Percentiles rank a stretch among this genome's conserved stretches.
phyloP scores from a whole-genome alignment of 225 moss, liverwort and hornwort species.

The Pseudoscleropodium purum region DNA sequence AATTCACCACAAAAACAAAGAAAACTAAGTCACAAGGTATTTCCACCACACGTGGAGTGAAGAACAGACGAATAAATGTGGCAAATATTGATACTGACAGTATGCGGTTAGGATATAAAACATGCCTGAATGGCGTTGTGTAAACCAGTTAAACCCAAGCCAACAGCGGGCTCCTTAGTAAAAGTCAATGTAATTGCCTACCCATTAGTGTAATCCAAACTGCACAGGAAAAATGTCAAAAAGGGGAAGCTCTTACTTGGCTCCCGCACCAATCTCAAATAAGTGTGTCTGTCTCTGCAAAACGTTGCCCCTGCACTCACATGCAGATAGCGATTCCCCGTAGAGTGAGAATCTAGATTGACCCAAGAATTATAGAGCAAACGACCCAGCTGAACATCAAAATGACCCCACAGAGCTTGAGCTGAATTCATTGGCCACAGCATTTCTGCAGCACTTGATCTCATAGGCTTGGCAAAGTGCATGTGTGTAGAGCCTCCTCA shows the following conservation, averaged over 20 bases:
- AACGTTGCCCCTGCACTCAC: constrained; percentile 63
- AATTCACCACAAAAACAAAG: constrained; percentile 36
- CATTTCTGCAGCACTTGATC: constrained; percentile 56
- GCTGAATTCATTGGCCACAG: constrained; percentile 57
- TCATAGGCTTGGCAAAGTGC: constrained; percentile 44
- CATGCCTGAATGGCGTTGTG: constrained; percentile 4
- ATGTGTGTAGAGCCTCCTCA: constrained; percentile 48
- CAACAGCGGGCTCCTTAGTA: constrained; percentile 5
- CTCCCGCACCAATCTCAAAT: constrained; percentile 33
- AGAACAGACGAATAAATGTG: background rate
- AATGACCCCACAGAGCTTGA: constrained; percentile 37
- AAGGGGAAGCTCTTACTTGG: constrained; percentile 57
- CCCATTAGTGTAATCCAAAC: constrained; percentile 22
- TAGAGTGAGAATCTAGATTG: constrained; percentile 18
- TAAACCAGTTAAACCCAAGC: constrained; percentile 5
- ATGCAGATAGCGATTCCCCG: constrained; percentile 53
- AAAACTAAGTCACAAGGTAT: constrained; percentile 28
- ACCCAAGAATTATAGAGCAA: constrained; percentile 30
- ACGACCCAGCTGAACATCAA: constrained; percentile 40
- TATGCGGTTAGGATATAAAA: background rate
- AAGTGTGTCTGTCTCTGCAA: constrained; percentile 62
- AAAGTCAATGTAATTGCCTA: constrained; percentile 8
- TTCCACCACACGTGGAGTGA: background rate
- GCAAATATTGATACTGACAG: background rate
- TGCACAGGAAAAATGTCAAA: constrained; percentile 35